phyloP scores from a whole-genome alignment of 768 basidiomycete genomes.

The Tubosaeta brunneosetosa region DNA sequence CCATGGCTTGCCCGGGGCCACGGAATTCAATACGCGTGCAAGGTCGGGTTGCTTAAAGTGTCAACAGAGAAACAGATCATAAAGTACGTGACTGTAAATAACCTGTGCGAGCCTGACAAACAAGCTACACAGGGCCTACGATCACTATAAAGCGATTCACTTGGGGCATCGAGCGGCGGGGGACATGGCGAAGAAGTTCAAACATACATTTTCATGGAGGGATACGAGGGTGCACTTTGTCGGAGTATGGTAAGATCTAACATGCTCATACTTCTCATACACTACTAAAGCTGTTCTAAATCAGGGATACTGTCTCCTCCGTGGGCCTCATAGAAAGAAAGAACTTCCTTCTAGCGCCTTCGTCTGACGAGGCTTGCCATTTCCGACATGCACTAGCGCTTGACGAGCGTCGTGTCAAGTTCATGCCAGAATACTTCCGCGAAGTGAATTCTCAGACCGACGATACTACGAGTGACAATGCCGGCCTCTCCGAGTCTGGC shows the following conservation, averaged over 20 bases:
- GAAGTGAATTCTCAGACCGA: slow-evolving; percentile 20
- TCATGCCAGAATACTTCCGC: slow-evolving; percentile 40
- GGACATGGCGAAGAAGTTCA: too few species aligned
- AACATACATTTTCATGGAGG: too few species aligned
- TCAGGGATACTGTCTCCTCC: slow-evolving; percentile 58
- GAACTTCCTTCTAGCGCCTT: slow-evolving; percentile 51
- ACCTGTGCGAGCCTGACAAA: background rate
- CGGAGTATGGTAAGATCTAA: too few species aligned
- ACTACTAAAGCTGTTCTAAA: too few species aligned
- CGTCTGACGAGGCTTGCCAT: slow-evolving; percentile 50
- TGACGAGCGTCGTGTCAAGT: slow-evolving; percentile 57
- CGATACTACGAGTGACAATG: background rate
- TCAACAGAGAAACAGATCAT: too few species aligned
- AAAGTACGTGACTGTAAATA: too few species aligned
- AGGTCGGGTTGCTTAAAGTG: too few species aligned
- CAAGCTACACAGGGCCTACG: slow-evolving; percentile 9
- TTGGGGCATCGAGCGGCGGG: too few species aligned
- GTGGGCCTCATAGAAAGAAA: slow-evolving; percentile 42
- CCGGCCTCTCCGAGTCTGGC: background rate
- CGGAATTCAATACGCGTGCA: background rate
- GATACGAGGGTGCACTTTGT: too few species aligned
- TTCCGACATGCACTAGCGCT: slow-evolving; percentile 64
- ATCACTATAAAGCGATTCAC: background rate
- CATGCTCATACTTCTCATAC: too few species aligned
- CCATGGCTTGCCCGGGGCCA: background rate